phyloP scores from a whole-genome alignment of 2,329 filamentous ascomycete genomes.

The Ophiognomonia clavigignenti-juglandacearum region DNA sequence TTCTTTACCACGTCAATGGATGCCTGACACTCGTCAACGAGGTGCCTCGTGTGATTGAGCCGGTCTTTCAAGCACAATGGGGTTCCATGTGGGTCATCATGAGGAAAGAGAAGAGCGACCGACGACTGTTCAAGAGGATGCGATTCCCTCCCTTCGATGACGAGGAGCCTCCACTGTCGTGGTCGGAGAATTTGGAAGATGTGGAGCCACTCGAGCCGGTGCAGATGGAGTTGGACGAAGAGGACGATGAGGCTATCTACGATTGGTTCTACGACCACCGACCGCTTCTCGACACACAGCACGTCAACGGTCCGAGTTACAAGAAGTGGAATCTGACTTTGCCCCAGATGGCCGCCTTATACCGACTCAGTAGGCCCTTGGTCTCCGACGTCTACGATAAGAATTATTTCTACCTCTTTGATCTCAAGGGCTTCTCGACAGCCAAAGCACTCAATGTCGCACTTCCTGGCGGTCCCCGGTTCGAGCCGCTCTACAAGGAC shows the following conservation, averaged over 20 bases:
- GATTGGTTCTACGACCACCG: conserved; percentile 98
- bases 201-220: conserved; percentile 96
- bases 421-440: conserved; percentile 88
- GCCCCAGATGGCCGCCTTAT: conserved; percentile 93
- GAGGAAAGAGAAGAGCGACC: conserved; percentile 95
- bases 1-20: conserved; percentile 96
- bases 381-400: conserved; percentile 89
- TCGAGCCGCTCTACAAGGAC: conserved; percentile 97
- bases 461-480: conserved; percentile 92
- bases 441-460: conserved; percentile 97
- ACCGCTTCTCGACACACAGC: conserved; percentile 81
- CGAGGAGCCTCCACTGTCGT: conserved; percentile 93
- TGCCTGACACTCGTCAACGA: conserved; percentile 97
- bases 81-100: conserved; percentile 99
- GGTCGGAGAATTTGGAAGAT: conserved; percentile 98
- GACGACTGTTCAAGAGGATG: conserved; percentile 97
- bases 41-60: conserved; percentile 92
- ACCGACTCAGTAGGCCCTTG: conserved; percentile 84
- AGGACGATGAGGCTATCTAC: conserved; percentile 83
- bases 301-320: conserved; percentile 96
- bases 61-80: conserved; percentile 97
- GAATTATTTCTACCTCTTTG: conserved; percentile 98
- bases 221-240: conserved; percentile 95
- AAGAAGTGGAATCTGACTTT: conserved; percentile 90
- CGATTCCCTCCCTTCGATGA: conserved; percentile 98